A percentile compares a stretch with the other conserved stretches of the same genome.
phyloP scores from a whole-genome alignment of 1,139 yeast species.

The Petasospora fabianii region DNA sequence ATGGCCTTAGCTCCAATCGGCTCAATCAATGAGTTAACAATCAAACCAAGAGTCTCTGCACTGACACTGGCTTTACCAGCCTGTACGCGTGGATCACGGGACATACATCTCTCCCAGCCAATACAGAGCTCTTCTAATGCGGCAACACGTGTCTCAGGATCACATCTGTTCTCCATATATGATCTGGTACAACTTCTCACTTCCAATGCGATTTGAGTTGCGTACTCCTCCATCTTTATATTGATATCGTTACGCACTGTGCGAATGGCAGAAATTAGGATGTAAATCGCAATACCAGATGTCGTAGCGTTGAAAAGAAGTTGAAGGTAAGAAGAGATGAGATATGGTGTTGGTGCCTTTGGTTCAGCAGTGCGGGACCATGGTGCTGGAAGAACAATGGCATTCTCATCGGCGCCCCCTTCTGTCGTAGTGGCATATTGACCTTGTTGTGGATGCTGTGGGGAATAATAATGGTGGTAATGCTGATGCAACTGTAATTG shows the following conservation, averaged over 20 bases:
- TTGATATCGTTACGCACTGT: constrained; percentile 53
- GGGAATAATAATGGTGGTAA: constrained; percentile 46
- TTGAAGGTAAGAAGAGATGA: constrained; percentile 58
- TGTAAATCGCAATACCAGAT: constrained; percentile 39
- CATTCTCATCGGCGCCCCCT: constrained; percentile 3
- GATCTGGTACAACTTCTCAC: constrained; percentile 41
- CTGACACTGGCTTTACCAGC: constrained; percentile 48
- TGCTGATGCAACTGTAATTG: constrained; percentile 42
- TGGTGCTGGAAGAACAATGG: constrained; percentile 38
- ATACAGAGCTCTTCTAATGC: constrained; percentile 54
- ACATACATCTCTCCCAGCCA: constrained; percentile 62
- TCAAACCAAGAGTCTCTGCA: constrained; percentile 60
- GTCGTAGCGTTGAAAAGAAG: constrained; percentile 45
- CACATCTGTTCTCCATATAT: constrained; percentile 54
- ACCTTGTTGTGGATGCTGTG: constrained; percentile 12
- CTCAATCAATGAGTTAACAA: constrained; percentile 60
- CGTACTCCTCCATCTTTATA: constrained; percentile 38
- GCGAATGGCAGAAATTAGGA: constrained; percentile 40
- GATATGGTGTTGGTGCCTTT: constrained; percentile 40
- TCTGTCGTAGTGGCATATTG: constrained; percentile 9
- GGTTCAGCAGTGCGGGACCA: constrained; percentile 34
- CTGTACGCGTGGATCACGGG: constrained; percentile 42
- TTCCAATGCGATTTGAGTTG: constrained; percentile 22
- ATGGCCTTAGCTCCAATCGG: constrained; percentile 60
- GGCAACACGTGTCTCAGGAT: constrained; percentile 54